phyloP scores from a whole-genome alignment of 495 filamentous ascomycete species.

The Staphylotrichum longicolle region DNA sequence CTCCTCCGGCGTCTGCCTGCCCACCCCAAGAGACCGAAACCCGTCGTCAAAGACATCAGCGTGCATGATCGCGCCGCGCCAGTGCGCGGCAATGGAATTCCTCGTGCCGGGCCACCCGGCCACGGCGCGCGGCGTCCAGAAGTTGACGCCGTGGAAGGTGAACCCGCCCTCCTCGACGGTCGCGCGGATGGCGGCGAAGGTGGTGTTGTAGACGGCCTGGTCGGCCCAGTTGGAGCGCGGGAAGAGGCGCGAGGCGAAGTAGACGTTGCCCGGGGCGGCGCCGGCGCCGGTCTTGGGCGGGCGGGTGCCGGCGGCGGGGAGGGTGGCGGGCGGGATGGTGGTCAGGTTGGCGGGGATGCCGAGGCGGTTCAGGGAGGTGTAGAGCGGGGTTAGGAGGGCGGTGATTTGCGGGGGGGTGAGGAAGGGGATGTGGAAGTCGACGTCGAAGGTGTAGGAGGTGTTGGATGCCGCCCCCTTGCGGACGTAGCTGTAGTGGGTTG shows the following conservation, averaged over 20 bases:
- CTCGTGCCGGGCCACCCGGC: conserved; percentile 36
- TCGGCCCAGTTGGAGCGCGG: conserved; percentile 48
- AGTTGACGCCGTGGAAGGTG: conserved; percentile 43
- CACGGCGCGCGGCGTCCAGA: conserved; percentile 26
- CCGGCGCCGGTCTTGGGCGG: conserved; percentile 23
- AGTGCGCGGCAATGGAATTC: too few relatives aligned
- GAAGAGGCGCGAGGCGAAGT: conserved; percentile 49
- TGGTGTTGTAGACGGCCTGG: conserved; percentile 38
- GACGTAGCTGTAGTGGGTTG: conserved; percentile 46
- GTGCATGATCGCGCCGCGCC: too few relatives aligned
- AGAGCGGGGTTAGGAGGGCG: conserved; percentile 37
- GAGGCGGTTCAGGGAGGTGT: conserved; percentile 27
- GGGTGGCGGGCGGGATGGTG: conserved; percentile 9
- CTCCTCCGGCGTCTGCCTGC: conserved; percentile 32
- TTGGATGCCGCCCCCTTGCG: conserved; percentile 21
- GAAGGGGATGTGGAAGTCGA: conserved; percentile 28
- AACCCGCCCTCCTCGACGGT: conserved; percentile 36
- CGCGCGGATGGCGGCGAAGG: conserved; percentile 40
- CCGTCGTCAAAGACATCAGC: too few relatives aligned
- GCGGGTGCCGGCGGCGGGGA: conserved; percentile 9
- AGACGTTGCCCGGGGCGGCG: conserved; percentile 29
- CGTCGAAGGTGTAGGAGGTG: conserved; percentile 33
- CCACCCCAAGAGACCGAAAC: too few relatives aligned
- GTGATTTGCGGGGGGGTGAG: conserved; percentile 23
- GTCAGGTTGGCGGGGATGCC: conserved; percentile 33